Conservation (phyloP, 179 eudicot species). For the Corrigiola litoralis region DNA sequence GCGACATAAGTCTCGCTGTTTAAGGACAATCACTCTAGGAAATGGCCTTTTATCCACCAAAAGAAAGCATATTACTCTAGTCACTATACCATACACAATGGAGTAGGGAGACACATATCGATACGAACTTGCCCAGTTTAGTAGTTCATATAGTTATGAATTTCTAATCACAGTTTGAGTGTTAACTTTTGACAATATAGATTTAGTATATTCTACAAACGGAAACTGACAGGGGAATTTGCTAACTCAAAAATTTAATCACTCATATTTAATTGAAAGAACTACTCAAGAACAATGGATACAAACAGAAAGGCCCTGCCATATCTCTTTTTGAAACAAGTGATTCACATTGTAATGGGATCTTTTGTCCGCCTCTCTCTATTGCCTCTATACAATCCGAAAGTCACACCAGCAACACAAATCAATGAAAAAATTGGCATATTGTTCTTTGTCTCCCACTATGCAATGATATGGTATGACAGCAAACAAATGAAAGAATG, state of each 20-base stretch:
- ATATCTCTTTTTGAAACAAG: neutral
- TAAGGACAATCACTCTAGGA: too few species aligned
- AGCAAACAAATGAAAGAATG: conserved; percentile 10
- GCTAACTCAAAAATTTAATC: neutral
- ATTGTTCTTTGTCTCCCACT: neutral
- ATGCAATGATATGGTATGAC: conserved; percentile 10
- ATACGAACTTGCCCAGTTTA: too few species aligned
- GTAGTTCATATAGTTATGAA: too few species aligned
- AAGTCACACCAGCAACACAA: conserved; percentile 13
- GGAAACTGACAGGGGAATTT: neutral
- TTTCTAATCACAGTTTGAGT: too few species aligned
- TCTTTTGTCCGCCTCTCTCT: neutral
- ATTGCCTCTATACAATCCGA: conserved; percentile 7
- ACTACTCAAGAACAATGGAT: neutral
- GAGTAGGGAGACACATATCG: too few species aligned
- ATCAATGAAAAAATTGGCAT: neutral
- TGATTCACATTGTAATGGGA: conserved; percentile 1
- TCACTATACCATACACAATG: too few species aligned
- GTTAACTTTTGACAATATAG: too few species aligned
- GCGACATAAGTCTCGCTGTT: too few species aligned
- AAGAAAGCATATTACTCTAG: too few species aligned
- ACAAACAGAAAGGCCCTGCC: conserved; percentile 4
- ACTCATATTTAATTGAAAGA: conserved; percentile 2
- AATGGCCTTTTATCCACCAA: too few species aligned
- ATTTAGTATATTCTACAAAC: too few species aligned